phyloP scores from a whole-genome alignment of 2,329 filamentous ascomycete species.

The Penicillium psychrosexuale region DNA sequence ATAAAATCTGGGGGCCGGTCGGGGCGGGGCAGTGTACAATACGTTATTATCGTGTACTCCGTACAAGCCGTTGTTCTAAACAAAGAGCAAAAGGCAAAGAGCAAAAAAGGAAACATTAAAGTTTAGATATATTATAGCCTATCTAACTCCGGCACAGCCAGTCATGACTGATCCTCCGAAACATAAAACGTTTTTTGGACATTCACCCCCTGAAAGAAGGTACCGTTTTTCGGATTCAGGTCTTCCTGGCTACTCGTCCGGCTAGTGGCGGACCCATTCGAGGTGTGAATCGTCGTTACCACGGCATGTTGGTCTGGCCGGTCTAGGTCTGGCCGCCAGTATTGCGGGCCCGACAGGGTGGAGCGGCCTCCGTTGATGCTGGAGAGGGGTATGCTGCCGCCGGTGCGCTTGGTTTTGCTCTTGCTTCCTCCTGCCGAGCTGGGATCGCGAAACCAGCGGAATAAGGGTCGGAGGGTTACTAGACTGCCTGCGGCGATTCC shows the following conservation, averaged over 20 bases:
- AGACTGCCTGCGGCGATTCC: slow-evolving; percentile 49
- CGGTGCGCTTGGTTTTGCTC: slow-evolving; percentile 23
- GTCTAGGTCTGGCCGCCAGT: slow-evolving; percentile 33
- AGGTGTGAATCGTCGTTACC: slow-evolving; percentile 30
- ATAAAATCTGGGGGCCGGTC: background rate
- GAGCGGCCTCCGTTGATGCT: slow-evolving; percentile 25
- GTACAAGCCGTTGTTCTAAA: background rate
- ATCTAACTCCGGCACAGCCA: background rate
- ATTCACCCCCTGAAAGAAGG: slow-evolving; percentile 29
- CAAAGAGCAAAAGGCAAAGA: background rate
- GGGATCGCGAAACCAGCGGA: slow-evolving; percentile 39
- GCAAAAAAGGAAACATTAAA: background rate
- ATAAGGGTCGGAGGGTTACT: slow-evolving; percentile 50
- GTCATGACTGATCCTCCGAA: slow-evolving; percentile 23
- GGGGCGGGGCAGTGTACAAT: background rate
- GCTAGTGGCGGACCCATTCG: slow-evolving; percentile 19
- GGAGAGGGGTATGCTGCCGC: slow-evolving; percentile 31
- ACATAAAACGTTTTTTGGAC: slow-evolving; percentile 37
- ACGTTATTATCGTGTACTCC: background rate
- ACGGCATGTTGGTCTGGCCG: slow-evolving; percentile 24
- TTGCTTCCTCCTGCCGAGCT: slow-evolving; percentile 22
- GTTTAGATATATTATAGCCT: background rate
- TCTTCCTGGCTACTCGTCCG: slow-evolving; percentile 35
- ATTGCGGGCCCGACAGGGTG: slow-evolving; percentile 23
- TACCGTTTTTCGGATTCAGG: slow-evolving; percentile 27